Conservation (phyloP, 768 basidiomycete species). For the Hygrophorus pudorinus region DNA sequence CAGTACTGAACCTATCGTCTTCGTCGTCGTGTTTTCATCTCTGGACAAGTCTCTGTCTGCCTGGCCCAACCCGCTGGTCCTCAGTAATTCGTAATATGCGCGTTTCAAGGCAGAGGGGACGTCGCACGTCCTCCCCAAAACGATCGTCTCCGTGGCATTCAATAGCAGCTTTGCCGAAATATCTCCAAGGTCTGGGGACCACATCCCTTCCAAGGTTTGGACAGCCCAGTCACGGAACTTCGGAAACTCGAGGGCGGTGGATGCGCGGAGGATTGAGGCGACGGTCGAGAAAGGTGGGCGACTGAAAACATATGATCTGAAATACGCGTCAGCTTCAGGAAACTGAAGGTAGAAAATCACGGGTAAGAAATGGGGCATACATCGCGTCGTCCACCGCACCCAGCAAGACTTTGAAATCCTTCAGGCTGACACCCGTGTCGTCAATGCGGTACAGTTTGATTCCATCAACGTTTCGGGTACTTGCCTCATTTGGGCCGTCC, state of each 20-base stretch:
- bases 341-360: not conserved
- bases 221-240: conserved; percentile 20
- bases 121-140: not conserved
- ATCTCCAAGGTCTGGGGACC: not conserved
- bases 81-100: not conserved
- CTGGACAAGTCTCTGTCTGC: not conserved
- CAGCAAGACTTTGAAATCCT: conserved; percentile 25
- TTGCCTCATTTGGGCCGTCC: not conserved
- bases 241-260: conserved; percentile 23
- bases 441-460: conserved; percentile 16
- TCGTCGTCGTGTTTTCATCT: not conserved
- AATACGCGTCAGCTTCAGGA: conserved; percentile 7
- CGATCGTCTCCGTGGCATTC: not conserved
- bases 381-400: conserved; percentile 21
- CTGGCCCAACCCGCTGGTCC: not conserved
- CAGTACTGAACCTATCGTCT: not conserved
- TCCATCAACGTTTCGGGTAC: conserved; percentile 13
- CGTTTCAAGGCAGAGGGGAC: not conserved
- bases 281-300: conserved; percentile 20
- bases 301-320: conserved; percentile 10
- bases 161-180: not conserved
- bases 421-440: conserved; percentile 11
- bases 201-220: conserved; percentile 17
- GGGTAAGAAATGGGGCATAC: conserved; percentile 14
- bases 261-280: conserved; percentile 24